Percentiles rank a stretch among this genome's conserved stretches.
phyloP scores from a whole-genome alignment of 495 filamentous ascomycete genomes.

The Halenospora varia region DNA sequence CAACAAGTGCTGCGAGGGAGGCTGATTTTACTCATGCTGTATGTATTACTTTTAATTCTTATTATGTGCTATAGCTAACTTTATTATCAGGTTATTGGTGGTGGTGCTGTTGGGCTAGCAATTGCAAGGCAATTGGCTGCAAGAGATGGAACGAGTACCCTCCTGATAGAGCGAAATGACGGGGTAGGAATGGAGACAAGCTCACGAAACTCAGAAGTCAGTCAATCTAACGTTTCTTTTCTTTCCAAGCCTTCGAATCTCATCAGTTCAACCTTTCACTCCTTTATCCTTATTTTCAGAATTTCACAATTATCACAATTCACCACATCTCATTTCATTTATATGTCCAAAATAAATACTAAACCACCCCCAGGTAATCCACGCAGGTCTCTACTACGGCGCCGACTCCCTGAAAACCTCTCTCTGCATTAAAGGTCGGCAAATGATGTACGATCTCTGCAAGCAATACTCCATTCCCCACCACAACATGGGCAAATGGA shows the following conservation, averaged over 20 bases:
- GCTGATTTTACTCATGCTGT: constrained; percentile 86
- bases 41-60: constrained; percentile 16
- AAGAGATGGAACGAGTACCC: constrained; percentile 51
- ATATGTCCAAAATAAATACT: not conserved
- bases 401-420: constrained; percentile 69
- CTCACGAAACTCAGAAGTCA: constrained; percentile 84
- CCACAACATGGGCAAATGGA: constrained; percentile 83
- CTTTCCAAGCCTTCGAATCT: too few species aligned
- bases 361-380: constrained; percentile 64
- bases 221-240: too few species aligned
- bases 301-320: not conserved
- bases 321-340: not conserved
- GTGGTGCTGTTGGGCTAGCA: constrained; percentile 87
- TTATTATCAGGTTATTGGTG: constrained; percentile 69
- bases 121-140: constrained; percentile 72
- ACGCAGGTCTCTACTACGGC: constrained; percentile 93
- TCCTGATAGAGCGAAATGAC: constrained; percentile 79
- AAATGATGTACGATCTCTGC: constrained; percentile 80
- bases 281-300: too few species aligned
- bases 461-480: constrained; percentile 59
- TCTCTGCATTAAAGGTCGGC: constrained; percentile 73
- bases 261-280: too few species aligned
- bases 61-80: not conserved
- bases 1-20: constrained; percentile 15
- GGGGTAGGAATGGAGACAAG: constrained; percentile 86